phyloP scores from a whole-genome alignment of 805 yeast species.

The Priceomyces carsonii region DNA sequence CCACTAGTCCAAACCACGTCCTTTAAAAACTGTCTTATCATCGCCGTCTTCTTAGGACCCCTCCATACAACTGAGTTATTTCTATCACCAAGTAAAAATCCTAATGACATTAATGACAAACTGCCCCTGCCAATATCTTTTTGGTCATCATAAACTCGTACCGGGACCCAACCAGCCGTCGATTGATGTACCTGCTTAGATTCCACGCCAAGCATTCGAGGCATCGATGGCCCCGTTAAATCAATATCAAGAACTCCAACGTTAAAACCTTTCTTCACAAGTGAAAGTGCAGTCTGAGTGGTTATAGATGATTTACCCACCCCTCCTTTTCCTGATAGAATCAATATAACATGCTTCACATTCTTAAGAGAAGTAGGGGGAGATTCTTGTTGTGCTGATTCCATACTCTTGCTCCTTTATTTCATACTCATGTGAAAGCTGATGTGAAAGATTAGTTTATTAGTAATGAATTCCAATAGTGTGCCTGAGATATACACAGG shows the following conservation, averaged over 20 bases:
- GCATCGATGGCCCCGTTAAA: conserved; percentile 93
- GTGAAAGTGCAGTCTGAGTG: conserved; percentile 85
- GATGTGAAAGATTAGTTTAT: too few species aligned
- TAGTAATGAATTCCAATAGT: too few species aligned
- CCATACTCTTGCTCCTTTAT: too few species aligned
- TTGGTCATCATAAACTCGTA: conserved; percentile 33
- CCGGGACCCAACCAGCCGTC: conserved; percentile 91
- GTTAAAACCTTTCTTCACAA: conserved; percentile 66
- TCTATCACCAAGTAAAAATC: conserved; percentile 79
- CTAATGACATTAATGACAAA: conserved; percentile 79
- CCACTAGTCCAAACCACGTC: conserved; percentile 98
- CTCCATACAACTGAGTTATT: conserved; percentile 96
- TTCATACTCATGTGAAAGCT: too few species aligned
- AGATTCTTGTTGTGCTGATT: conserved; percentile 11
- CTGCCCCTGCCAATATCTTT: conserved; percentile 28
- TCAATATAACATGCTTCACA: conserved; percentile 75
- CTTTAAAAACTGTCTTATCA: conserved; percentile 89
- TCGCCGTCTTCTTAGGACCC: conserved; percentile 97
- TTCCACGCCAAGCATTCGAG: conserved; percentile 95
- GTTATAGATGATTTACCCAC: conserved; percentile 97
- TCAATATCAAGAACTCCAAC: conserved; percentile 98
- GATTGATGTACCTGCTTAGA: conserved; percentile 76
- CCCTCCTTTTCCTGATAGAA: conserved; percentile 94
- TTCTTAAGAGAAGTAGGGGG: conserved; percentile 39
- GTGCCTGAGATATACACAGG: too few species aligned